Percentiles rank a stretch among this genome's conserved stretches.
Conservation (phyloP, 108 stramenopile species). For the Pseudonitzschia multiseries region DNA sequence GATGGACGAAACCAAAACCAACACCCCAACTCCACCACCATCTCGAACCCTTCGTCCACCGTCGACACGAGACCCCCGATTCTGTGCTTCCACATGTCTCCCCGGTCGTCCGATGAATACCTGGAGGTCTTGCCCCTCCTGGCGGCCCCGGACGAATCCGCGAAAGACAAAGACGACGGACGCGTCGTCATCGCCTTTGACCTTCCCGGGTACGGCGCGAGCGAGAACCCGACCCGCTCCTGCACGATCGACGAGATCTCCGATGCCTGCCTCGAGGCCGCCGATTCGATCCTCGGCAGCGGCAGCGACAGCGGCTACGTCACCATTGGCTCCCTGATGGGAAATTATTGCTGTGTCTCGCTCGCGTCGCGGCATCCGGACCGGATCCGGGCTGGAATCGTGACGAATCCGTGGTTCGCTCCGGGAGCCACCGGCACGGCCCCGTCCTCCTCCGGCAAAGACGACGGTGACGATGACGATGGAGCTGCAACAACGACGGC, state of each 20-base stretch:
- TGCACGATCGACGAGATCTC: conserved; percentile 35
- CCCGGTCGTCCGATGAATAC: conserved; percentile 38
- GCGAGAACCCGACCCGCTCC: conserved; percentile 25
- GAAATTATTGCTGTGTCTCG: conserved; percentile 29
- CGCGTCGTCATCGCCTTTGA: conserved; percentile 32
- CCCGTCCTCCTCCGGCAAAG: too few species aligned
- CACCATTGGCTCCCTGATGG: conserved; percentile 20
- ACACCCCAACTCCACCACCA: too few species aligned
- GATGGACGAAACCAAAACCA: conserved; percentile 25
- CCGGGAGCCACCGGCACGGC: conserved; percentile 1
- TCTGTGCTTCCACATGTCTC: conserved; percentile 32
- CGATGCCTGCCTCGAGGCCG: conserved; percentile 33
- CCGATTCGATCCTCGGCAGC: conserved; percentile 13
- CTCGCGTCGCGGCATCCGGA: conserved; percentile 36
- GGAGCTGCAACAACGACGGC: too few species aligned
- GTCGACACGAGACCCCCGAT: conserved; percentile 10
- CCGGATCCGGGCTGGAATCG: conserved; percentile 27
- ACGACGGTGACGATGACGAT: too few species aligned
- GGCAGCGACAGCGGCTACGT: neutral
- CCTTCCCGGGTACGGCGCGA: conserved; percentile 22
- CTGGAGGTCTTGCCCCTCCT: conserved; percentile 31
- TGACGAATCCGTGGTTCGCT: conserved; percentile 27
- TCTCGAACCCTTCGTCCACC: neutral
- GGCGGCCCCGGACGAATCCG: neutral
- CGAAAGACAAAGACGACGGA: neutral